Evolutionary conservation across 2,329 filamentous ascomycete genomes (phyloP), one percentile per base, ranked within the genome.

Genomic region (Aspergillus proliferans): DNA sequence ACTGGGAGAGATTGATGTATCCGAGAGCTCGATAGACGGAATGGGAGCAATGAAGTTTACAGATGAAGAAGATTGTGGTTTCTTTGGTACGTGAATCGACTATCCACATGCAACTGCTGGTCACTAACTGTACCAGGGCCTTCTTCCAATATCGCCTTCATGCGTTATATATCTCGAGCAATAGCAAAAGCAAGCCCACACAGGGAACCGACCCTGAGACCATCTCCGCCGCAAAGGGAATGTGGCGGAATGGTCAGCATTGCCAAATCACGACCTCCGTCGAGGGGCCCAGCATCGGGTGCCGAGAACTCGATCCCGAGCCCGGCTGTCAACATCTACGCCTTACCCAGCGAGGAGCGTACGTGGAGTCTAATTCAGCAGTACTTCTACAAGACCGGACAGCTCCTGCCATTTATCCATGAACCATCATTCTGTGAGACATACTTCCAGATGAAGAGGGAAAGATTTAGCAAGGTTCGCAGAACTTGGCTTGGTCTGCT

Each of bases 31-130:
- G 19, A 54, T 67, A 3, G 67, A 70, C 58, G 67, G 58, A 19
- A 72, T 69, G 61, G 64, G 61, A 10, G 61, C 63, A 10, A 62
- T 65, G 21, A 62, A 56, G 1, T 70, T 71, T 38, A 63, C 66
- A 1, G 60, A 70, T 41, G 69, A 71, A 43, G 60, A 67, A 41
- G 64, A 68, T 26, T 64, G 57, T 3, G 66, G 61, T 6, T 70
- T 65, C 46, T 69, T 70, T 45, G 71, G 69, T 62, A 55, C n/a
- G 26, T 4, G 7, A 19, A 21, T n/a, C 24, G 8, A 2, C 8
- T 28, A 19, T 30, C 12, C 33, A 40, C 10, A 2, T 3, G 10
- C 10, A 18, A 7, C 15, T 33, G 6, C 21, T 47, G 19, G 33
- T 12, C 15, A 45, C 39, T 51, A 30, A 49, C 5, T 9, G 3